These are phyloP conservation scores for Cupressus sempervirens DNA, from an alignment of 75 land plant species.

Conservation along the genomic window DNA sequence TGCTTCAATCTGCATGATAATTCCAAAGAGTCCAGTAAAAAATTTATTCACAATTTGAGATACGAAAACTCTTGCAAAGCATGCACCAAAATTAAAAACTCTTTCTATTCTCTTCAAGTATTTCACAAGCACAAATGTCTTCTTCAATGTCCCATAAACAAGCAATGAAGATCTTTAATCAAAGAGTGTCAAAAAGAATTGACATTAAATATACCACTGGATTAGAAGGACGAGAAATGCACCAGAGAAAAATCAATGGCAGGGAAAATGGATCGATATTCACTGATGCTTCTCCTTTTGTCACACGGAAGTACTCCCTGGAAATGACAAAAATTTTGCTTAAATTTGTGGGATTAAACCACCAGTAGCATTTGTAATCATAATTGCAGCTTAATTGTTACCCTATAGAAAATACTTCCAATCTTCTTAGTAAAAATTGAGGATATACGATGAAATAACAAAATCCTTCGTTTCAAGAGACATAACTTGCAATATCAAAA, in stretches of 20 bases:
- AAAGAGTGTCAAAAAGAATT: not conserved
- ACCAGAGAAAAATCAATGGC: constrained; percentile 89
- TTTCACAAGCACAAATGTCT: not conserved
- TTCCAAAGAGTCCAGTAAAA: not conserved
- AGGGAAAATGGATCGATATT: constrained; percentile 68
- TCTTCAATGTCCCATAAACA: not conserved
- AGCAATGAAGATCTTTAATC: not conserved
- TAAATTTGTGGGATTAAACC: not conserved
- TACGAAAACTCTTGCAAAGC: not conserved
- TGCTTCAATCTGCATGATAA: constrained; percentile 52
- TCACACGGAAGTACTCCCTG: constrained; percentile 96
- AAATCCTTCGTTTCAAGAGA: not conserved
- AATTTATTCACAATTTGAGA: not conserved
- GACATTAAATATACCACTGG: not conserved
- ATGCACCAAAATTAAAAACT: not conserved
- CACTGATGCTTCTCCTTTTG: constrained; percentile 60
- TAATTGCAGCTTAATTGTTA: not conserved
- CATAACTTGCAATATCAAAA: not conserved
- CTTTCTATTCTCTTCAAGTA: not conserved
- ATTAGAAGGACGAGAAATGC: constrained; percentile 15
- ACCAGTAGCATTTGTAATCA: not conserved
- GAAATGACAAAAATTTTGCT: constrained; percentile 2
- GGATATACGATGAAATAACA: not conserved
- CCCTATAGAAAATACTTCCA: not conserved
- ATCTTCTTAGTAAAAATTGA: not conserved